Evolutionary conservation across 225 moss, liverwort and hornwort species (phyloP).

Genomic region (Rhytidiadelphus loreus): DNA sequence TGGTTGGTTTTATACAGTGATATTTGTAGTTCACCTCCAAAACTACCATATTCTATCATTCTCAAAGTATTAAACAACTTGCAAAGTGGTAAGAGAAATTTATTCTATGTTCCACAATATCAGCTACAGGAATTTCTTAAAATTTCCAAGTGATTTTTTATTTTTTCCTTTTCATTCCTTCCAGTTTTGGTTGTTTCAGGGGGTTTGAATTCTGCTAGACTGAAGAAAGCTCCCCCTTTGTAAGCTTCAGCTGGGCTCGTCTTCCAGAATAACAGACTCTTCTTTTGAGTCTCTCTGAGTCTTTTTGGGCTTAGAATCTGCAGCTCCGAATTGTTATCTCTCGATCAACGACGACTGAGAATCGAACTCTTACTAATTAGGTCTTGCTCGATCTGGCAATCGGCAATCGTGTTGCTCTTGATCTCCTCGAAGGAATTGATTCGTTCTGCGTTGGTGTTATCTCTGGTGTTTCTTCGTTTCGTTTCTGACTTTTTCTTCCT

Average conservation of each 20-base stretch:
- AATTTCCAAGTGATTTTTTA: not conserved
- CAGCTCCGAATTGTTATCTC: not conserved
- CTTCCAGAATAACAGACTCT: not conserved
- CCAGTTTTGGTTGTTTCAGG: too few species aligned
- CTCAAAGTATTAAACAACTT: not conserved
- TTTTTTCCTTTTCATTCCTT: not conserved
- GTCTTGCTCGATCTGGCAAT: too few species aligned
- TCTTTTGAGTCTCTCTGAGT: not conserved
- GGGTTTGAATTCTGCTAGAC: not conserved
- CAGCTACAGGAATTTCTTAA: rapidly evolving
- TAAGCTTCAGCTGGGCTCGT: not conserved
- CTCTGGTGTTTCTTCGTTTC: not conserved
- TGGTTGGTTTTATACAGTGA: not conserved
- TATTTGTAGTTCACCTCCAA: not conserved
- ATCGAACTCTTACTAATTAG: too few species aligned
- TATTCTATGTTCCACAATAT: not conserved
- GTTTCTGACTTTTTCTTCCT: not conserved
- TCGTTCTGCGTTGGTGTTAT: not conserved
- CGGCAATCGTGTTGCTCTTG: not conserved
- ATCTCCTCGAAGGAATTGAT: not conserved
- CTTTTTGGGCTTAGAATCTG: not conserved
- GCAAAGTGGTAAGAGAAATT: rapidly evolving
- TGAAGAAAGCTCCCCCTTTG: not conserved
- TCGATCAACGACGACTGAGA: too few species aligned
- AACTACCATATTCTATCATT: not conserved